A percentile compares a stretch with the other conserved stretches of the same genome.
phyloP scores from a whole-genome alignment of 305 asterid species.

The Caryopteris hybrid region DNA sequence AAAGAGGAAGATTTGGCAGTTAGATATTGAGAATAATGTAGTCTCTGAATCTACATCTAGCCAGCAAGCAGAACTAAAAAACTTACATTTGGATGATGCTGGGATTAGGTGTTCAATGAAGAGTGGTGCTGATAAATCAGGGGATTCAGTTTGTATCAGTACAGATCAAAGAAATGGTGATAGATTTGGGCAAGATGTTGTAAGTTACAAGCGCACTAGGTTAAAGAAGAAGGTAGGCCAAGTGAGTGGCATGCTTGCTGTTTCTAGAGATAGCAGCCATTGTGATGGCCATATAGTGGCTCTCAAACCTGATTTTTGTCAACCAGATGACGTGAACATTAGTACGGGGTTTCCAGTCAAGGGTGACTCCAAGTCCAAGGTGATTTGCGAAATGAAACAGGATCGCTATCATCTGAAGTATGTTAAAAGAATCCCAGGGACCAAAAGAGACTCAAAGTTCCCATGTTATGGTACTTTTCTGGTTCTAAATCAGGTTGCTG shows the following conservation, averaged over 20 bases:
- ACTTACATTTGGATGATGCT: conserved; percentile 14
- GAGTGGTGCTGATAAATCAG: conserved; percentile 23
- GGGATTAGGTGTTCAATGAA: conserved; percentile 16
- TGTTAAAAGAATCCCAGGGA: conserved; percentile 33
- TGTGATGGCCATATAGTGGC: conserved; percentile 20
- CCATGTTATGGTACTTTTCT: conserved; percentile 11
- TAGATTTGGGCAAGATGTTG: conserved; percentile 25
- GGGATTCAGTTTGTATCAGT: conserved; percentile 21
- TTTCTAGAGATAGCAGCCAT: conserved; percentile 24
- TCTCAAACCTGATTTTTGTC: conserved; percentile 20
- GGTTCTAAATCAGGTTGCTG: conserved; percentile 21
- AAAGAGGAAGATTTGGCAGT: conserved; percentile 29
- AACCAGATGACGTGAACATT: conserved; percentile 21
- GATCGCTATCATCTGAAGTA: conserved; percentile 46
- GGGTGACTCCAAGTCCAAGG: conserved; percentile 24
- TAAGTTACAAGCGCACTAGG: conserved; percentile 42
- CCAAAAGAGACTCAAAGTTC: conserved; percentile 21
- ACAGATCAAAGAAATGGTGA: conserved; percentile 17
- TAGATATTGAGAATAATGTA: conserved; percentile 4
- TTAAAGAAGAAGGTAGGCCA: conserved; percentile 35
- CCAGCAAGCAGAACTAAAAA: conserved; percentile 16
- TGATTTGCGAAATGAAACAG: conserved; percentile 22
- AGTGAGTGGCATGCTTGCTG: conserved; percentile 22
- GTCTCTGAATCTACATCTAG: conserved; percentile 5
- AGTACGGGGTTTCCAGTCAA: conserved; percentile 14